Evolutionary conservation across 805 yeast genomes (phyloP).

Genomic region (Candida namnaoensis): DNA sequence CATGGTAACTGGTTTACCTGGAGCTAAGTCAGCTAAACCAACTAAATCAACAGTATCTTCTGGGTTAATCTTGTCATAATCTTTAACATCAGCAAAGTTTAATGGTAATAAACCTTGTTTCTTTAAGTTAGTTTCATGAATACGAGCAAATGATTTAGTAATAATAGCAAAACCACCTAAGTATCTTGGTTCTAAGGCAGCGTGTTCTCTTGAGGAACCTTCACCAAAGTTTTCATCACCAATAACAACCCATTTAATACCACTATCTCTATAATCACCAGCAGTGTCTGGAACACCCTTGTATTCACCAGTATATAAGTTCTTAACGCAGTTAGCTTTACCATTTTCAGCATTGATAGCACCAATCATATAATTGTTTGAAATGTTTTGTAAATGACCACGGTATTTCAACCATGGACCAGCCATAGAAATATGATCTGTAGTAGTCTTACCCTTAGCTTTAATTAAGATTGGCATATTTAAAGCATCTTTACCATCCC

Average conservation of each 20-base stretch:
- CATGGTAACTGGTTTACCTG: slow-evolving; percentile 84
- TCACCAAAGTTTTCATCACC: slow-evolving; percentile 99
- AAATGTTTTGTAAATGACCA: slow-evolving; percentile 98
- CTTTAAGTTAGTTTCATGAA: slow-evolving; percentile 99
- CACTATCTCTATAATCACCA: slow-evolving; percentile 87
- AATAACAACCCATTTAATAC: slow-evolving; percentile 91
- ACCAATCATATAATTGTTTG: slow-evolving; percentile 99
- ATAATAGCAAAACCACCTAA: slow-evolving; percentile 97
- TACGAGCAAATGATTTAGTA: slow-evolving; percentile 96
- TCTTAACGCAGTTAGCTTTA: slow-evolving; percentile 86
- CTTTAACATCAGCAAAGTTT: slow-evolving; percentile 83
- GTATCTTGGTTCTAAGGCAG: slow-evolving; percentile 99
- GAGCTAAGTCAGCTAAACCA: slow-evolving; percentile 80
- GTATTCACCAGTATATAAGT: slow-evolving; percentile 86
- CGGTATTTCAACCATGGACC: slow-evolving; percentile 99
- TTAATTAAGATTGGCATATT: slow-evolving; percentile 91
- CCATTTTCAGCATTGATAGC: slow-evolving; percentile 95
- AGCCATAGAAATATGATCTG: slow-evolving; percentile 99
- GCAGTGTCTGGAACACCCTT: slow-evolving; percentile 97
- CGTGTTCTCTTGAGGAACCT: slow-evolving; percentile 99
- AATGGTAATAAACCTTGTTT: slow-evolving; percentile 98
- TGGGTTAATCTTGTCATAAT: slow-evolving; percentile 89
- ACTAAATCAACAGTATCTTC: slow-evolving; percentile 82
- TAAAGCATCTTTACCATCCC: slow-evolving; percentile 93
- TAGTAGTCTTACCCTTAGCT: slow-evolving; percentile 96